A percentile compares a stretch with the other conserved stretches of the same genome.
Evolutionary conservation across 352 stramenopile species (phyloP).

Genomic region (Phytophthora chlamydospora): DNA sequence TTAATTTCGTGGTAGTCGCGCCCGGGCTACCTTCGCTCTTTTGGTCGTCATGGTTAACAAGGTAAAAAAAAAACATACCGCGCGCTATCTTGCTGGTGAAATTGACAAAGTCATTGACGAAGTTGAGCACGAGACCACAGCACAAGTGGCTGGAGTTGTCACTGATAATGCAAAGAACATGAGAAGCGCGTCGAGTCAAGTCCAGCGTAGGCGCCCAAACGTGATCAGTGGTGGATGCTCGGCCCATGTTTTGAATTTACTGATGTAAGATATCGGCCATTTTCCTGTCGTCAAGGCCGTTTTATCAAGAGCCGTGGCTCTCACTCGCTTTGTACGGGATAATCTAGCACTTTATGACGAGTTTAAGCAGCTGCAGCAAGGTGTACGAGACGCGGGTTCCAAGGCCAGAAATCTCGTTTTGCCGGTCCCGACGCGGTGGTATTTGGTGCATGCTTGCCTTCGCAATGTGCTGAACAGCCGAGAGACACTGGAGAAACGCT

Average conservation of each 20-base stretch:
- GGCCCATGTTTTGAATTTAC: conserved; percentile 14
- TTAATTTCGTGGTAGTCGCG: conserved; percentile 3
- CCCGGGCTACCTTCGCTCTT: conserved; percentile 1
- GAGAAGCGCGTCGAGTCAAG: neutral
- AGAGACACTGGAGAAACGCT: conserved; percentile 2
- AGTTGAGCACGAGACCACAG: neutral
- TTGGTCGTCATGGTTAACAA: conserved; percentile 7
- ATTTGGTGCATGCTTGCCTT: conserved; percentile 5
- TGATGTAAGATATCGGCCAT: conserved; percentile 6
- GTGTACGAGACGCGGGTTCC: neutral
- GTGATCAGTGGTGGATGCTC: conserved; percentile 9
- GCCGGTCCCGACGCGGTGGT: conserved; percentile 10
- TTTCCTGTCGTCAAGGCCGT: conserved; percentile 1
- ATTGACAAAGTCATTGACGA: conserved; percentile 4
- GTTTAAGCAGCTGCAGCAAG: conserved; percentile 12
- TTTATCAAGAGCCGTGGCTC: neutral
- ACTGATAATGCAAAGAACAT: conserved; percentile 16
- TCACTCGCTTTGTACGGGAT: conserved; percentile 5
- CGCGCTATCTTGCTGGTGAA: neutral
- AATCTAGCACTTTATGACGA: conserved; percentile 11
- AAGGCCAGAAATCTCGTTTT: conserved; percentile 6
- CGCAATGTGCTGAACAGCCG: conserved; percentile 10
- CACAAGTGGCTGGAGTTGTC: neutral
- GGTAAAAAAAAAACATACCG: conserved; percentile 5
- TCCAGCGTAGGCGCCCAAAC: conserved; percentile 1